Percentiles rank a stretch among this genome's conserved stretches.
Evolutionary conservation across 345 rosid species (phyloP).

Genomic region (Streptanthus diversifolius): DNA sequence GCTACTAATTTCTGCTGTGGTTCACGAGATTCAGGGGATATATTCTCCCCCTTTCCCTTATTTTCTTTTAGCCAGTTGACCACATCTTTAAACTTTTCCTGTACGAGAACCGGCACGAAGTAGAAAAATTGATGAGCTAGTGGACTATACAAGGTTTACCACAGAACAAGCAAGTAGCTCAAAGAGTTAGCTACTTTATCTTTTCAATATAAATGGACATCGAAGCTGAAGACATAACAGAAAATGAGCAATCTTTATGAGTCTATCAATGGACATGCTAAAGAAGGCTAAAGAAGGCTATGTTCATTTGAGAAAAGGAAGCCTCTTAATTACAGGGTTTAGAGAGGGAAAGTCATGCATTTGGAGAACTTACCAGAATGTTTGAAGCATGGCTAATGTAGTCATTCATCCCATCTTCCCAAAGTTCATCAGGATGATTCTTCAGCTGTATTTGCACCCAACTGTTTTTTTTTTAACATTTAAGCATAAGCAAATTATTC

Average conservation of each 20-base stretch:
- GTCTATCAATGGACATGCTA: neutral
- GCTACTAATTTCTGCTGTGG: slow-evolving; percentile 43
- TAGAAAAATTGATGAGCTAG: neutral
- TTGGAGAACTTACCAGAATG: slow-evolving; percentile 50
- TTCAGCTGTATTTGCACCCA: slow-evolving; percentile 92
- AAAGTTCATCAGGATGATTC: slow-evolving; percentile 95
- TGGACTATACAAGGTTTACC: neutral
- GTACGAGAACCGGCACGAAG: slow-evolving; percentile 8
- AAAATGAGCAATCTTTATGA: neutral
- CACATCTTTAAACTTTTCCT: slow-evolving; percentile 87
- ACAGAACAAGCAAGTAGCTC: neutral
- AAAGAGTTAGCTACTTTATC: neutral
- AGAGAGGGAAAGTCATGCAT: neutral
- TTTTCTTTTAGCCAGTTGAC: slow-evolving; percentile 83
- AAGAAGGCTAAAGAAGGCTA: neutral
- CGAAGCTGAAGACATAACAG: neutral
- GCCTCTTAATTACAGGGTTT: too few relatives aligned
- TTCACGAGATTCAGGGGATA: slow-evolving; percentile 41
- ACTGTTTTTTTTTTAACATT: slow-evolving; percentile 47
- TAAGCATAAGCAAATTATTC: slow-evolving; percentile 3
- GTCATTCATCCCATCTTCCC: slow-evolving; percentile 88
- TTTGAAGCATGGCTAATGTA: slow-evolving; percentile 75
- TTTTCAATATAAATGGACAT: neutral
- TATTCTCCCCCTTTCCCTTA: slow-evolving; percentile 43
- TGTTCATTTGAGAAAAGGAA: too few relatives aligned